phyloP scores from a whole-genome alignment of 352 stramenopile genomes.

The Nothophytophthora sp. region DNA sequence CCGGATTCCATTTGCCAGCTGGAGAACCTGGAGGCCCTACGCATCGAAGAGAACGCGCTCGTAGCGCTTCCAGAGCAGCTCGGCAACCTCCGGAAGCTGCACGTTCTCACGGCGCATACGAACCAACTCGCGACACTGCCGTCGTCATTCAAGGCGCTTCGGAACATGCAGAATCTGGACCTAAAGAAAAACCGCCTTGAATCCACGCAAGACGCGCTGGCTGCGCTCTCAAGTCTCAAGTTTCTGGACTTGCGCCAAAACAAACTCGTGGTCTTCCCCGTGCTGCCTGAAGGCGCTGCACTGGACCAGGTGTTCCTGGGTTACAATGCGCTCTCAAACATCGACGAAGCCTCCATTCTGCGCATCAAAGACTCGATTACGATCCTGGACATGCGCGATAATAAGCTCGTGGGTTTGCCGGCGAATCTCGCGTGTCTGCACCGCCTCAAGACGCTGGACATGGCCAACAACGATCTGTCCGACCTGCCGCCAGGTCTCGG shows the following conservation, averaged over 20 bases:
- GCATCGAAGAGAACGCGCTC: conserved; percentile 68
- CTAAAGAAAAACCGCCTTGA: conserved; percentile 80
- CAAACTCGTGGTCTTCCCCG: conserved; percentile 56
- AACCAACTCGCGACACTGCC: conserved; percentile 65
- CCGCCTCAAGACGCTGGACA: conserved; percentile 77
- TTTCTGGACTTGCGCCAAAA: conserved; percentile 82
- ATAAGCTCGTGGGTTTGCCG: conserved; percentile 66
- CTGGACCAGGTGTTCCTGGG: conserved; percentile 82
- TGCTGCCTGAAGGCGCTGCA: conserved; percentile 48
- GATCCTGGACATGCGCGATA: conserved; percentile 80
- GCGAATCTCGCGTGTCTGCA: conserved; percentile 57
- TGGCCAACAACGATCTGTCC: conserved; percentile 82
- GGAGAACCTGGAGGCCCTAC: conserved; percentile 52
- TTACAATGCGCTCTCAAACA: conserved; percentile 63
- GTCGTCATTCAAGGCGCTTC: conserved; percentile 40
- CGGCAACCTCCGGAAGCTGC: conserved; percentile 54
- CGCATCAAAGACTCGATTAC: conserved; percentile 69
- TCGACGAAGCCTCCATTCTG: conserved; percentile 62
- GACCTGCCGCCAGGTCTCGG: conserved; percentile 75
- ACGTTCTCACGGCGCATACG: conserved; percentile 55
- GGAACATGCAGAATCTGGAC: conserved; percentile 66
- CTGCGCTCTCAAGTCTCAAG: conserved; percentile 44
- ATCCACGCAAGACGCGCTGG: conserved; percentile 40
- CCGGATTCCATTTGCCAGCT: conserved; percentile 54
- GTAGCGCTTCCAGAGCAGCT: conserved; percentile 45